Conservation (phyloP, 257 asterid species). For the Salvia rosmarinus region DNA sequence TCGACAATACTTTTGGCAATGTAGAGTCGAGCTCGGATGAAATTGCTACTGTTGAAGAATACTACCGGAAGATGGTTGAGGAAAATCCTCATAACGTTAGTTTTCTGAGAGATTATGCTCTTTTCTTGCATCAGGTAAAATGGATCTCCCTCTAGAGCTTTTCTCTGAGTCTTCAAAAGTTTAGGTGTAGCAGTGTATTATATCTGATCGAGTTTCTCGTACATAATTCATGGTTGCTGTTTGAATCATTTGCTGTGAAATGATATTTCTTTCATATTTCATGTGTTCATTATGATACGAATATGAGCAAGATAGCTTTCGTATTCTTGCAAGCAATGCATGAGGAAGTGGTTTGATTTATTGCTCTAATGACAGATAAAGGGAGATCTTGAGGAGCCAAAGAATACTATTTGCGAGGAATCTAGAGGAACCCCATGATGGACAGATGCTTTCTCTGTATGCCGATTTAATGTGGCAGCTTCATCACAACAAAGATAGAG, state of each 20-base stretch:
- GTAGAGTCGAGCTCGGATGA: slow-evolving; percentile 32
- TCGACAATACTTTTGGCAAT: slow-evolving; percentile 15
- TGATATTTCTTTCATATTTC: background rate
- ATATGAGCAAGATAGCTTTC: background rate
- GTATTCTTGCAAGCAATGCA: background rate
- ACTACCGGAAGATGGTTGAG: slow-evolving; percentile 60
- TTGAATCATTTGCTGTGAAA: background rate
- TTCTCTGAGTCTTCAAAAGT: background rate
- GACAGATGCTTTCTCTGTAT: slow-evolving; percentile 55
- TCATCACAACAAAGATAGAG: slow-evolving; percentile 57
- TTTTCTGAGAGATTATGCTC: slow-evolving; percentile 58
- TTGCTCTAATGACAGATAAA: slow-evolving; percentile 47
- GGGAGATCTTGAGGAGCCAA: slow-evolving; percentile 78
- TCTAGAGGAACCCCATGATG: slow-evolving; percentile 68
- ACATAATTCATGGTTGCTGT: background rate
- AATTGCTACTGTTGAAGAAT: slow-evolving; percentile 46
- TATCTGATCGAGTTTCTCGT: background rate
- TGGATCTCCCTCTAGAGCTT: background rate
- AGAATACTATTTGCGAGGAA: slow-evolving; percentile 66
- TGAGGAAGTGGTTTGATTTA: background rate
- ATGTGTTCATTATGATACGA: background rate
- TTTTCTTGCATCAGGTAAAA: slow-evolving; percentile 64
- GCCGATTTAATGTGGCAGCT: slow-evolving; percentile 78
- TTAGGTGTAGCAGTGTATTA: no score
- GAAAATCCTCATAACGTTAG: slow-evolving; percentile 64